Evolutionary conservation across 768 basidiomycete genomes (phyloP).

Genomic region (Pleurotus salmoneostramineus): DNA sequence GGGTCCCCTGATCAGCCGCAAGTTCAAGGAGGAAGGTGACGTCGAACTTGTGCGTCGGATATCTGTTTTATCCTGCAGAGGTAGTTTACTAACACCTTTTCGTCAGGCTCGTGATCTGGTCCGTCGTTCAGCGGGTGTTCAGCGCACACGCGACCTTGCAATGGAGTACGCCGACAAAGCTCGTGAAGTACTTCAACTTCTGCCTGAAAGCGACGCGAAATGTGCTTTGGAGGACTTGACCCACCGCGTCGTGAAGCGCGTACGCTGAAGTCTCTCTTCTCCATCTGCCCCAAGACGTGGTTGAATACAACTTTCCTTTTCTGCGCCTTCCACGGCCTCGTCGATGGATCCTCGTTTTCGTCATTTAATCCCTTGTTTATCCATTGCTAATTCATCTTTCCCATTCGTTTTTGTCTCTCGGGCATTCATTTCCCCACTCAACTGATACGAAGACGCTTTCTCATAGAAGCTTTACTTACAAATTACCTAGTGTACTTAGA

Average conservation of each 20-base stretch:
- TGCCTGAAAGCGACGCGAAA: slow-evolving; percentile 83
- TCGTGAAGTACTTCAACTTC: slow-evolving; percentile 54
- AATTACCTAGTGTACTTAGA: no score
- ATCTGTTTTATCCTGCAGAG: no score
- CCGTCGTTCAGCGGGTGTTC: slow-evolving; percentile 65
- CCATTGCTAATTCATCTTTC: not conserved
- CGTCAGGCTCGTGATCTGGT: slow-evolving; percentile 66
- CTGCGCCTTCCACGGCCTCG: not conserved
- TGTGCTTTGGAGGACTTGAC: slow-evolving; percentile 71
- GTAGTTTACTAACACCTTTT: no score
- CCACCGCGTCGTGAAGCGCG: slow-evolving; percentile 61
- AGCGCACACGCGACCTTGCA: slow-evolving; percentile 78
- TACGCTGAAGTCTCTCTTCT: slow-evolving; percentile 18
- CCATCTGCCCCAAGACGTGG: slow-evolving; percentile 17
- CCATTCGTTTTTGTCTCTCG: not conserved
- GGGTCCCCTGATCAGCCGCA: slow-evolving; percentile 75
- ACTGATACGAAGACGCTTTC: not conserved
- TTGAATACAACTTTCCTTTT: not conserved
- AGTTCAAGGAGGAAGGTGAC: slow-evolving; percentile 76
- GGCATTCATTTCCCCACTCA: not conserved
- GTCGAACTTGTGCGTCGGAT: slow-evolving; percentile 75
- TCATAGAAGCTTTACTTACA: not conserved
- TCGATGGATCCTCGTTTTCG: not conserved
- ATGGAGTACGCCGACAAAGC: slow-evolving; percentile 73
- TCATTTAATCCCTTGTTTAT: not conserved